phyloP scores from a whole-genome alignment of 2,329 filamentous ascomycete genomes.

The Aureobasidium zeae region DNA sequence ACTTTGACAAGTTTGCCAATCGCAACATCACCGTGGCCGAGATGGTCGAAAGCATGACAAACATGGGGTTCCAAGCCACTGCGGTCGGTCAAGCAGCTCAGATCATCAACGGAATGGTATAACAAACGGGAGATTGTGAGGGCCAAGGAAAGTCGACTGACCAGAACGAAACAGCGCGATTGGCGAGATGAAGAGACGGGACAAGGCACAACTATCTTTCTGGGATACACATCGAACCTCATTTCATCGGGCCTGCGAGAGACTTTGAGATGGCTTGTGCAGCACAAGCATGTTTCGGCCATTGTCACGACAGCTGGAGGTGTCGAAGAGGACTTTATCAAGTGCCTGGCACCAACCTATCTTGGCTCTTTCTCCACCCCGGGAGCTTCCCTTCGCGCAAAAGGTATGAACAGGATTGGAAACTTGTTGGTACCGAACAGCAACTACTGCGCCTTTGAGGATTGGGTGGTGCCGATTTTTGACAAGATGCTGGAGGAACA shows the following conservation, averaged over 20 bases:
- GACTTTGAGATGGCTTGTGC: slow-evolving; percentile 81
- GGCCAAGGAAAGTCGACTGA: not conserved
- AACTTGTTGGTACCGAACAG: slow-evolving; percentile 93
- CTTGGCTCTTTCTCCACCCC: slow-evolving; percentile 73
- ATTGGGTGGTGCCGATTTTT: slow-evolving; percentile 95
- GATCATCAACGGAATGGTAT: slow-evolving; percentile 93
- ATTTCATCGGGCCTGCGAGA: slow-evolving; percentile 93
- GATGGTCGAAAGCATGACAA: slow-evolving; percentile 68
- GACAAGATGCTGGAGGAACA: slow-evolving; percentile 91
- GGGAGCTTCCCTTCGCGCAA: slow-evolving; percentile 68
- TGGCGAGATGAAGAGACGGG: slow-evolving; percentile 75
- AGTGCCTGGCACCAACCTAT: slow-evolving; percentile 91
- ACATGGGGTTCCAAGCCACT: slow-evolving; percentile 78
- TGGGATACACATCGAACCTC: slow-evolving; percentile 95
- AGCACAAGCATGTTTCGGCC: slow-evolving; percentile 84
- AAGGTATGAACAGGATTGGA: slow-evolving; percentile 90
- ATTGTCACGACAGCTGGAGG: slow-evolving; percentile 95
- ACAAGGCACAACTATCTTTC: slow-evolving; percentile 81
- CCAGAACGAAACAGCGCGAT: slow-evolving; percentile 46
- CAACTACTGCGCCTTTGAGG: slow-evolving; percentile 96
- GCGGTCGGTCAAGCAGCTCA: slow-evolving; percentile 77
- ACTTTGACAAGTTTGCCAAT: slow-evolving; percentile 74
- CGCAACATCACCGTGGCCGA: slow-evolving; percentile 76
- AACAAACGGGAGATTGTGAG: slow-evolving; percentile 18
- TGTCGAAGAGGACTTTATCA: slow-evolving; percentile 96